Conservation (phyloP, 441 rosid species). For the Biscutella laevigata region DNA sequence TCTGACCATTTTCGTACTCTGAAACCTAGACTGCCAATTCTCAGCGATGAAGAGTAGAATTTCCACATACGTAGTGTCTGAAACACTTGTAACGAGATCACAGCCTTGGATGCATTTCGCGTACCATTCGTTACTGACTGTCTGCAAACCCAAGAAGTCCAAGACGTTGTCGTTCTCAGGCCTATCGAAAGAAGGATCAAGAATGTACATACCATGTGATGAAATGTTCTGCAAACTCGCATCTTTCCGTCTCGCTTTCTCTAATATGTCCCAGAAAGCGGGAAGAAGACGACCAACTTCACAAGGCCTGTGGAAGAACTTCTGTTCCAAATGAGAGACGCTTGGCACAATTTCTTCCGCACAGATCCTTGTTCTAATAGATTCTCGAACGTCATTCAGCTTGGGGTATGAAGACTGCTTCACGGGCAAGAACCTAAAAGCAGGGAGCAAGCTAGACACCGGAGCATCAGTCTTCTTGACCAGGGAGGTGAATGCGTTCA, state of each 20-base stretch:
- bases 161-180: slow-evolving; percentile 28
- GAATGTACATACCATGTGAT: slow-evolving; percentile 36
- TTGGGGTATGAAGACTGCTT: slow-evolving; percentile 25
- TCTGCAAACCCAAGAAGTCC: slow-evolving; percentile 43
- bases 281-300: slow-evolving; percentile 52
- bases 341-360: slow-evolving; percentile 48
- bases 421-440: slow-evolving; percentile 56
- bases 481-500: slow-evolving; percentile 45
- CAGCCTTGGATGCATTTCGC: slow-evolving; percentile 46
- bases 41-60: slow-evolving; percentile 42
- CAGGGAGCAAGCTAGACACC: slow-evolving; percentile 34
- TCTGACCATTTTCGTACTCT: slow-evolving; percentile 18
- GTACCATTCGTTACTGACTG: slow-evolving; percentile 46
- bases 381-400: slow-evolving; percentile 42
- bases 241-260: slow-evolving; percentile 38
- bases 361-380: slow-evolving; percentile 30
- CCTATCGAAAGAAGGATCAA: slow-evolving; percentile 42
- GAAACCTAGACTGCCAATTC: slow-evolving; percentile 39
- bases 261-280: slow-evolving; percentile 50
- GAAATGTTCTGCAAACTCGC: slow-evolving; percentile 48
- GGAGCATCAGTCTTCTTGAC: slow-evolving; percentile 52
- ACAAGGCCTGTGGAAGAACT: slow-evolving; percentile 45
- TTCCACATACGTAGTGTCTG: slow-evolving; percentile 41
- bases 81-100: slow-evolving; percentile 35
- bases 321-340: slow-evolving; percentile 40